A percentile compares a stretch with the other conserved stretches of the same genome.
These are phyloP conservation scores for Coniferiporia sulphurascens DNA, from an alignment of 1,284 basidiomycete genomes.

Conservation along the genomic window DNA sequence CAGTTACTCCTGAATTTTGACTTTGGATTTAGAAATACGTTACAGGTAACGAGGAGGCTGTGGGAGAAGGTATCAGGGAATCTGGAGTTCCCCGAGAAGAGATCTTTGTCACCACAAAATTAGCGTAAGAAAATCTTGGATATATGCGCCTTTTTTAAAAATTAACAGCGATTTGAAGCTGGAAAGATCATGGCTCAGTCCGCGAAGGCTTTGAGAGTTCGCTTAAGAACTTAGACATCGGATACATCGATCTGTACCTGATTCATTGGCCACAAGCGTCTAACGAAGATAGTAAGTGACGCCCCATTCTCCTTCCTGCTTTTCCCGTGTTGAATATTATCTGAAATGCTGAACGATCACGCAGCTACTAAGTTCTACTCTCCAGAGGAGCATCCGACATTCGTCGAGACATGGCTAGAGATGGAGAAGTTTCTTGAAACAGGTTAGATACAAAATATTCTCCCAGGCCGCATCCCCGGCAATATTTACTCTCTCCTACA, in stretches of 20 bases:
- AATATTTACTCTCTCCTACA: too few species aligned
- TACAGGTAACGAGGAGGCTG: constrained; percentile 40
- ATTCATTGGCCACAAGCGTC: constrained; percentile 55
- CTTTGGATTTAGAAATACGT: neutral
- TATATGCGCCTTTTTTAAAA: neutral
- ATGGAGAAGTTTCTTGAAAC: constrained; percentile 52
- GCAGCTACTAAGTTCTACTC: constrained; percentile 27
- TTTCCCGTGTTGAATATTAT: constrained; percentile 11
- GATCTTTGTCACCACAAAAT: constrained; percentile 49
- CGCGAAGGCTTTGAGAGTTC: constrained; percentile 49
- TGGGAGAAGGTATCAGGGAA: constrained; percentile 45
- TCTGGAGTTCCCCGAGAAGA: constrained; percentile 42
- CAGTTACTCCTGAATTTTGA: neutral
- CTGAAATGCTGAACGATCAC: neutral
- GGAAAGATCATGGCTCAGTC: constrained; percentile 40
- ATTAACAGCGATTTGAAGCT: constrained; percentile 21
- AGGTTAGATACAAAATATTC: constrained; percentile 25
- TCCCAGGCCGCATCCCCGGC: too few species aligned
- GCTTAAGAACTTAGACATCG: constrained; percentile 50
- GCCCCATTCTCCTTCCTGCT: neutral
- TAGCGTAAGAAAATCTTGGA: constrained; percentile 28
- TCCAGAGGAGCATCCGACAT: constrained; percentile 37
- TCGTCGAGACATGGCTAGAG: constrained; percentile 50
- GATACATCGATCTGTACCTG: constrained; percentile 70
- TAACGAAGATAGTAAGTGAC: constrained; percentile 13